Conservation (phyloP, 768 basidiomycete species). For the Lentinula boryana region DNA sequence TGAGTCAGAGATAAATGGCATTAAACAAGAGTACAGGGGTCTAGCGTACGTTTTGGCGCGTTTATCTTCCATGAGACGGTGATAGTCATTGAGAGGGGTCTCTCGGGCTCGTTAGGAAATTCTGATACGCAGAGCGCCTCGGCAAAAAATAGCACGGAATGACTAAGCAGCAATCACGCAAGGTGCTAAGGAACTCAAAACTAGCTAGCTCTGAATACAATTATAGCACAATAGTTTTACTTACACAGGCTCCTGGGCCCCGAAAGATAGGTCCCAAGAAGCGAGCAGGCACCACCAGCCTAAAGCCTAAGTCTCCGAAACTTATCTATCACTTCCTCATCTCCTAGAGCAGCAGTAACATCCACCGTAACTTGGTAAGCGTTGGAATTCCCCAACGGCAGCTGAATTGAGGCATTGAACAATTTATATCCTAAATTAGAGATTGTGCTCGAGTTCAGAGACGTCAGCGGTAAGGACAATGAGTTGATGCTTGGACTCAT, state of each 20-base stretch:
- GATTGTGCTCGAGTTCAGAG: background rate
- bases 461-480: background rate
- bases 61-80: conserved; percentile 5
- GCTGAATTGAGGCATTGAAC: background rate
- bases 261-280: no score
- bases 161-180: background rate
- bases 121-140: background rate
- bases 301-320: background rate
- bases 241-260: no score
- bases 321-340: background rate
- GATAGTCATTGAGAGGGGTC: conserved; percentile 6
- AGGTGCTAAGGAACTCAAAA: background rate
- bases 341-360: background rate
- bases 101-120: background rate
- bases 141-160: background rate
- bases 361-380: background rate
- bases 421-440: background rate
- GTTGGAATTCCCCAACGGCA: background rate
- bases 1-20: background rate
- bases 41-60: conserved; percentile 7
- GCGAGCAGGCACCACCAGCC: no score
- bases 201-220: no score
- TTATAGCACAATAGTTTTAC: no score
- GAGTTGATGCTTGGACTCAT: background rate
- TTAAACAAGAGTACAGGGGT: background rate